A percentile compares a stretch with the other conserved stretches of the same genome.
phyloP scores from a whole-genome alignment of 805 yeast species.

The Nakazawaea anatomiae region DNA sequence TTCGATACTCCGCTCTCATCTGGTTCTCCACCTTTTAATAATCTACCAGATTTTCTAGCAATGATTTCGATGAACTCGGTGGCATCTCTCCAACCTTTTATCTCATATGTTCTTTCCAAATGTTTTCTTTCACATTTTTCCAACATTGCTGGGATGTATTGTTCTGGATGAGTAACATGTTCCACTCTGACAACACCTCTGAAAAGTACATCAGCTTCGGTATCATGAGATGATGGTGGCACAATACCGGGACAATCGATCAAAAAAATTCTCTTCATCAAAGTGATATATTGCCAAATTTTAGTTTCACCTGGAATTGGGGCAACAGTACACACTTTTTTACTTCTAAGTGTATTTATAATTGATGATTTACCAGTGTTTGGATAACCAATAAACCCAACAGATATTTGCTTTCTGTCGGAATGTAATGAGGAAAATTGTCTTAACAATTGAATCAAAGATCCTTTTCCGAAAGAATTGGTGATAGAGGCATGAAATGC shows the following conservation, averaged over 20 bases:
- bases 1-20: conserved; percentile 92
- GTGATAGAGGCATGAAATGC: conserved; percentile 98
- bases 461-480: conserved; percentile 96
- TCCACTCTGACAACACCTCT: conserved; percentile 99
- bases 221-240: conserved; percentile 87
- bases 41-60: conserved; percentile 89
- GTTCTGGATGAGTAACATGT: conserved; percentile 93
- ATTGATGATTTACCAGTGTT: conserved; percentile 97
- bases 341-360: conserved; percentile 86
- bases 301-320: conserved; percentile 99
- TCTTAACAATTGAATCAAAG: conserved; percentile 85
- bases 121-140: conserved; percentile 83
- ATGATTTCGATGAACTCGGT: conserved; percentile 83
- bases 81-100: conserved; percentile 79
- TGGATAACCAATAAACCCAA: conserved; percentile 96
- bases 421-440: conserved; percentile 88
- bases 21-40: conserved; percentile 96
- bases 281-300: conserved; percentile 97
- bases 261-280: conserved; percentile 91
- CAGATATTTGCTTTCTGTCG: conserved; percentile 94
- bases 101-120: conserved; percentile 91
- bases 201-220: conserved; percentile 86
- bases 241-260: conserved; percentile 99
- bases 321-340: conserved; percentile 95
- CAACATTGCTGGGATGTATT: conserved; percentile 83